These are phyloP conservation scores for Pleurotus djamor DNA, from an alignment of 768 basidiomycete genomes.

Conservation along the genomic window DNA sequence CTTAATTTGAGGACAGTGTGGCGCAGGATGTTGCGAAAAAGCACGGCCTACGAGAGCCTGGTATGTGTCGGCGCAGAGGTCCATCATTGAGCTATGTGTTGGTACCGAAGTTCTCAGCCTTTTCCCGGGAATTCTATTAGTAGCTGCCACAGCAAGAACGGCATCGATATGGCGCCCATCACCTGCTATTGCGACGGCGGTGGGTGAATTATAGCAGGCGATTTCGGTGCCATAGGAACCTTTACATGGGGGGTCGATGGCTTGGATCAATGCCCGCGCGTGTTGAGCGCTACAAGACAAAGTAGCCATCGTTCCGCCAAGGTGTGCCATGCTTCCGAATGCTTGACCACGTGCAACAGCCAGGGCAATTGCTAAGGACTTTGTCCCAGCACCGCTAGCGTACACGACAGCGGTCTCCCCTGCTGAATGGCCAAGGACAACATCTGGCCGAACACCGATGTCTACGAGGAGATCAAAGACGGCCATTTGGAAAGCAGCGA, in stretches of 20 bases:
- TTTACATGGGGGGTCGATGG: no score
- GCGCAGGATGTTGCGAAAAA: constrained; percentile 14
- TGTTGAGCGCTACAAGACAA: constrained; percentile 27
- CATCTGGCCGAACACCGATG: constrained; percentile 32
- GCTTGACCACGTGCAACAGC: constrained; percentile 38
- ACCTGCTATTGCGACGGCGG: constrained; percentile 36
- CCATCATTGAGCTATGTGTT: constrained; percentile 36
- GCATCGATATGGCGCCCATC: constrained; percentile 19
- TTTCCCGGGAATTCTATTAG: constrained; percentile 27
- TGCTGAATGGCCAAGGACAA: constrained; percentile 43
- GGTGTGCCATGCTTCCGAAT: constrained; percentile 28
- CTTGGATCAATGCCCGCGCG: constrained; percentile 22
- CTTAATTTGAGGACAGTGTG: constrained; percentile 26
- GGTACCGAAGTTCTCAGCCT: constrained; percentile 32
- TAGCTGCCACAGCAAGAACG: constrained; percentile 23
- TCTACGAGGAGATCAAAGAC: constrained; percentile 34
- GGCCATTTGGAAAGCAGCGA: constrained; percentile 45
- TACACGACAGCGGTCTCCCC: constrained; percentile 44
- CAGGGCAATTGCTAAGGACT: constrained; percentile 38
- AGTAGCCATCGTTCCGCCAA: constrained; percentile 41
- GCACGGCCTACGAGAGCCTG: background rate
- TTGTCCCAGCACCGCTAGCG: constrained; percentile 37
- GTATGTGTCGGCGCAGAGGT: constrained; percentile 20
- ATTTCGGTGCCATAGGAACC: no score
- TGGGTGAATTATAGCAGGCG: constrained; percentile 36